Evolutionary conservation across 768 basidiomycete genomes (phyloP).

Genomic region (Boletus patriciae): DNA sequence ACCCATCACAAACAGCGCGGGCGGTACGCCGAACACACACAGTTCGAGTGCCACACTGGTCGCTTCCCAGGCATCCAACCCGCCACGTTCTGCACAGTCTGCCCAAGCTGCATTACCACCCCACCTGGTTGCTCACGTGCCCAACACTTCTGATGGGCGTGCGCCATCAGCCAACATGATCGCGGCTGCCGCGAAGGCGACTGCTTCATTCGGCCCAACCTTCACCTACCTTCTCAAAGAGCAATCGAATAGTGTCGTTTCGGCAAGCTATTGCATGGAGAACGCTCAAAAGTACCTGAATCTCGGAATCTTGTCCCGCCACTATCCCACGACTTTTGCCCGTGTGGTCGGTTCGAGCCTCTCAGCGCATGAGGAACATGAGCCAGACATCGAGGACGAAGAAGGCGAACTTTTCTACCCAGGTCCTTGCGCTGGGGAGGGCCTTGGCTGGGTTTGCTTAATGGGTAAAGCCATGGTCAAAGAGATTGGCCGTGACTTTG

Average conservation of each 20-base stretch:
- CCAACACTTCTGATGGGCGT: conserved; percentile 31
- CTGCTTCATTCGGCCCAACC: conserved; percentile 29
- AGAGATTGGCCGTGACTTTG: conserved; percentile 74
- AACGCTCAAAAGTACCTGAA: conserved; percentile 56
- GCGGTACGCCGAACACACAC: conserved; percentile 51
- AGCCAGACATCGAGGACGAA: conserved; percentile 82
- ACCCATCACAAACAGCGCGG: conserved; percentile 57
- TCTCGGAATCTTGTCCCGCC: conserved; percentile 63
- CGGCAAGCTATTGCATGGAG: conserved; percentile 44
- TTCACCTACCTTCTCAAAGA: conserved; percentile 30
- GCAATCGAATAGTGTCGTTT: conserved; percentile 39
- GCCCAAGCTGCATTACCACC: conserved; percentile 44
- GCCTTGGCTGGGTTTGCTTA: conserved; percentile 83
- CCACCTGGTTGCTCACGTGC: conserved; percentile 32
- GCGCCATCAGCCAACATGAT: conserved; percentile 29
- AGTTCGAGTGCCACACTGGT: conserved; percentile 25
- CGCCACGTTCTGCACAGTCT: conserved; percentile 28
- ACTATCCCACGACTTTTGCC: conserved; percentile 74
- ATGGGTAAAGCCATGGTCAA: conserved; percentile 86
- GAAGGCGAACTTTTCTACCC: conserved; percentile 89
- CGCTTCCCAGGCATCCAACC: conserved; percentile 26
- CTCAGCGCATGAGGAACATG: conserved; percentile 65
- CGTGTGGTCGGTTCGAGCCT: conserved; percentile 69
- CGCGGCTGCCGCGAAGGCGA: conserved; percentile 32
- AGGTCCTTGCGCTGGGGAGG: conserved; percentile 68